Conservation (phyloP, 805 yeast species). For the Myxozyma sirexii region DNA sequence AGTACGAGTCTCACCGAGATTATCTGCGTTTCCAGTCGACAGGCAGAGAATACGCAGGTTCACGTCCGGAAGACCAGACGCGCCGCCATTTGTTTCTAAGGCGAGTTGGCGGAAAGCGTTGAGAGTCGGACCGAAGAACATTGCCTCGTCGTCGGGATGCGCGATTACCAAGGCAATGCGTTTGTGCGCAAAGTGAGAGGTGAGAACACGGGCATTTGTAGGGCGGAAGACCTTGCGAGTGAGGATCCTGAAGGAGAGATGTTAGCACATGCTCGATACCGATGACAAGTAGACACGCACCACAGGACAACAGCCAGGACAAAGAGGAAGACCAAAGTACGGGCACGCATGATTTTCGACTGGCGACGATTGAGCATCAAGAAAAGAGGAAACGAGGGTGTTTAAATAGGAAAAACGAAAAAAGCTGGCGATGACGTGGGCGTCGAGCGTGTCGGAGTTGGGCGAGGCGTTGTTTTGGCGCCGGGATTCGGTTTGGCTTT, state of each 20-base stretch:
- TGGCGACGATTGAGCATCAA: background rate
- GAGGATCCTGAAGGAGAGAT: background rate
- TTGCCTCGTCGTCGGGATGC: slow-evolving; percentile 98
- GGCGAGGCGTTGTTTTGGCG: too few species aligned
- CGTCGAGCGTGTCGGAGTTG: slow-evolving; percentile 1
- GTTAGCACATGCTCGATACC: background rate
- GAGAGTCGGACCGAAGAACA: slow-evolving; percentile 90
- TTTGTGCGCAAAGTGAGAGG: slow-evolving; percentile 16
- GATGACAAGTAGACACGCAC: background rate
- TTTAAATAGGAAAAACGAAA: background rate
- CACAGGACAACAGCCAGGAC: slow-evolving; percentile 5
- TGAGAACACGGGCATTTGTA: slow-evolving; percentile 6
- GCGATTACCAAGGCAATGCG: slow-evolving; percentile 61
- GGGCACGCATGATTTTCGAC: slow-evolving; percentile 14
- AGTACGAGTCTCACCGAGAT: slow-evolving; percentile 65
- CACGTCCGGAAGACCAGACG: background rate
- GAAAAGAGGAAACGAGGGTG: background rate
- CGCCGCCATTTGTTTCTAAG: slow-evolving; percentile 28
- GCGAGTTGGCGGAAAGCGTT: slow-evolving; percentile 46
- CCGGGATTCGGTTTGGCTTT: too few species aligned
- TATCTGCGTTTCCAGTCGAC: slow-evolving; percentile 76
- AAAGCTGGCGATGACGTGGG: background rate
- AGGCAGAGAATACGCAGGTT: slow-evolving; percentile 42
- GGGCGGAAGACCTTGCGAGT: slow-evolving; percentile 16
- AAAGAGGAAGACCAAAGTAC: slow-evolving; percentile 1